These are phyloP conservation scores for Mortierella sp. DNA, from an alignment of 371 early-diverging fungal species.

Conservation along the genomic window DNA sequence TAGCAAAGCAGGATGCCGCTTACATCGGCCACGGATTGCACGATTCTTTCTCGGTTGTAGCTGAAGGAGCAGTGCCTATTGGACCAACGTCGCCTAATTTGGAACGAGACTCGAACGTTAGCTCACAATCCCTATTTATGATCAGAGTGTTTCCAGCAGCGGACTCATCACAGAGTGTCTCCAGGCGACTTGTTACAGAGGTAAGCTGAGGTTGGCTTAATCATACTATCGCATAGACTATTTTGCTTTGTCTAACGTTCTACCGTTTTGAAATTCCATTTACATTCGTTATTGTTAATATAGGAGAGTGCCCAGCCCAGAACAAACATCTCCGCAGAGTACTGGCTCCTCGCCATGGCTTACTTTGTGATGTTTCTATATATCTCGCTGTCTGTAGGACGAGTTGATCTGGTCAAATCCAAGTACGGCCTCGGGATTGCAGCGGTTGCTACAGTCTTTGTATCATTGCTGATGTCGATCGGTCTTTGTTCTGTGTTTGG, in stretches of 20 bases:
- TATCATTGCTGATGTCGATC: constrained; percentile 66
- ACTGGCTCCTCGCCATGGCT: constrained; percentile 58
- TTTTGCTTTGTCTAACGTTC: not conserved
- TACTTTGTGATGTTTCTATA: constrained; percentile 72
- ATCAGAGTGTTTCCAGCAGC: constrained; percentile 10
- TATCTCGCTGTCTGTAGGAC: constrained; percentile 70
- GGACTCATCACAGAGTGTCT: constrained; percentile 20
- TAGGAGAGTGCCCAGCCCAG: constrained; percentile 35
- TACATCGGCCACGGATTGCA: not conserved
- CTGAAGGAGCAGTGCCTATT: not conserved
- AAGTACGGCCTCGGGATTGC: constrained; percentile 77
- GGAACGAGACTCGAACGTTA: not conserved
- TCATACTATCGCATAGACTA: not conserved
- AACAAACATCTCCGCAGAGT: constrained; percentile 56
- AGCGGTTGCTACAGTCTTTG: constrained; percentile 69
- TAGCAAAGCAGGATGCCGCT: constrained; percentile 2
- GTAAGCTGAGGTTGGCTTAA: constrained; percentile 8
- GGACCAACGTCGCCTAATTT: not conserved
- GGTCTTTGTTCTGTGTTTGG: constrained; percentile 67
- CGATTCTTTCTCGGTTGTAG: not conserved
- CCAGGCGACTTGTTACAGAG: constrained; percentile 39
- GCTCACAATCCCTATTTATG: constrained; percentile 1
- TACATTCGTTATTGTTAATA: not conserved
- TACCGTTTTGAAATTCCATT: not conserved
- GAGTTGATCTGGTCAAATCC: constrained; percentile 77